Evolutionary conservation across 345 rosid species (phyloP), one percentile per base, ranked within the genome.

Genomic region (Salix caprea): DNA sequence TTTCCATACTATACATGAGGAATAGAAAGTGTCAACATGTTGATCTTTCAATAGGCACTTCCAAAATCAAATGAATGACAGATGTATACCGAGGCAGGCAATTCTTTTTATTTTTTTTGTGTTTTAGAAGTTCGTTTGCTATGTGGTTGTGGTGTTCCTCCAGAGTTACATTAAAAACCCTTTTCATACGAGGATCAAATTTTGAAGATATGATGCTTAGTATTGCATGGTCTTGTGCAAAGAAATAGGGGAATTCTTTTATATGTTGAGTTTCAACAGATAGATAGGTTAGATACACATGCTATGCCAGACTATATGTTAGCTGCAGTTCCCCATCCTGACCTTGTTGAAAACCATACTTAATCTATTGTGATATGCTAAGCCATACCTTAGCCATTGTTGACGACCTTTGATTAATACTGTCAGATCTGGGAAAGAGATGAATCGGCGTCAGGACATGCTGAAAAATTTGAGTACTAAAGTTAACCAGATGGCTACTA

Each of bases 371-470:
- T 21, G 23, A 54, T 7, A 8, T 54, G 61, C 15, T 44, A 44
- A 18, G 1, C 5, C 30, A 60, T 48, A 11, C 0, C 15, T 56
- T 37, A 5, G 21, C 18, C 11, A 7, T 9, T 70, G 75, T 60
- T 66, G 62, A 24, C 0, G 23, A n/a, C 28, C 6, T 58, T 58
- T 58, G 28, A 58, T 58, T 58, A 5, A 58, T 58, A n/a, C 26
- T 11, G 5, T n/a, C 62, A 96, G 98, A 69, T 85, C 98, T 6
- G 97, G 94, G 81, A 96, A 90, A 82, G 99, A 96, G 89, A 89
- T 93, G 91, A 93, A 96, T 78, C 92, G 92, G 52, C 95, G 98
- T 70, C 94, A 84, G 85, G 99, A 96, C 82, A 88, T 90, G 95
- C 83, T 89, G 67, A 83, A 86, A 34, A 92, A 90, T 84, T 67